Percentiles rank a stretch among this genome's conserved stretches.
These are phyloP conservation scores for Suillus tomentosus DNA, from an alignment of 768 basidiomycete genomes.

Conservation along the genomic window DNA sequence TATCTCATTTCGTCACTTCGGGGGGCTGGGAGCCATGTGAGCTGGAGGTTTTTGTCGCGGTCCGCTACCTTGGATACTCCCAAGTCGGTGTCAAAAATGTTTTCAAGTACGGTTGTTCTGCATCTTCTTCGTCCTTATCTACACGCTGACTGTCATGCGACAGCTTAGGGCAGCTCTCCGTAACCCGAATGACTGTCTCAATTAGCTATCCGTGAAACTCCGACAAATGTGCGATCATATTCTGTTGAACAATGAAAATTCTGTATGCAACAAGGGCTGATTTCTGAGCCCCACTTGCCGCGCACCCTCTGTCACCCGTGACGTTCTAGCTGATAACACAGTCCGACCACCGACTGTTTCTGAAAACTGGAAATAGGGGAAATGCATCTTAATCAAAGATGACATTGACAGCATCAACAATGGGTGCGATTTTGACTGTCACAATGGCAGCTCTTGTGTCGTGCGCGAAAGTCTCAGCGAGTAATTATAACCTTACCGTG, in stretches of 20 bases:
- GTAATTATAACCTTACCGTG: conserved; percentile 9
- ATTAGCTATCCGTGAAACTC: conserved; percentile 8
- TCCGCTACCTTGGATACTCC: not conserved
- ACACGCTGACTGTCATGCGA: conserved; percentile 15
- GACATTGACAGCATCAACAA: conserved; percentile 8
- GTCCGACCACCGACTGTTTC: not conserved
- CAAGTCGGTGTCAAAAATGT: not conserved
- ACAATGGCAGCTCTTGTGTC: conserved; percentile 7
- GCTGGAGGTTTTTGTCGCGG: not conserved
- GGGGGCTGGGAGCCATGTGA: no score
- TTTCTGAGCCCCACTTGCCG: conserved; percentile 5
- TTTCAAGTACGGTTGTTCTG: not conserved
- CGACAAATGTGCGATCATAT: not conserved
- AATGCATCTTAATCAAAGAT: conserved; percentile 1
- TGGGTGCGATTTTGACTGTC: conserved; percentile 4
- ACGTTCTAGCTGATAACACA: not conserved
- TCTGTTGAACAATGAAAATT: conserved; percentile 12
- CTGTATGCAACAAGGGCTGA: not conserved
- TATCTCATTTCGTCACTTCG: not conserved
- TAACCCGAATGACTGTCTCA: not conserved
- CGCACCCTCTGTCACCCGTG: not conserved
- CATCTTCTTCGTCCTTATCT: conserved; percentile 11
- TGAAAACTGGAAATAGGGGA: conserved; percentile 7
- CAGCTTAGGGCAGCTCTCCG: not conserved
- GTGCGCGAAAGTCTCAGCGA: not conserved